phyloP scores from a whole-genome alignment of 2,329 filamentous ascomycete species.

The Alternaria brassicae region DNA sequence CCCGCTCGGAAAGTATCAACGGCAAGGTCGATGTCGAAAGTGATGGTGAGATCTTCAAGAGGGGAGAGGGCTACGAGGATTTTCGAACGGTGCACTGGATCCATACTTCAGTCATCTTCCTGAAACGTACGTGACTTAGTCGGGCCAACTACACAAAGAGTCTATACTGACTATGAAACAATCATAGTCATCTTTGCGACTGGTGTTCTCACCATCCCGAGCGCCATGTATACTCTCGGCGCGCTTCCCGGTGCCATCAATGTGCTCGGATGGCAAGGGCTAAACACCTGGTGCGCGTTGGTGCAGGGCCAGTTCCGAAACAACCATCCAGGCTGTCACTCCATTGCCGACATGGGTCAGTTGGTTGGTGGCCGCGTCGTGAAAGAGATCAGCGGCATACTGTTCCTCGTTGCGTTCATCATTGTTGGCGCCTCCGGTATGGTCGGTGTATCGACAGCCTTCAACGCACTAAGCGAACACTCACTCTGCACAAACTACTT shows the following conservation, averaged over 20 bases:
- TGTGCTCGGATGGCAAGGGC: slow-evolving; percentile 56
- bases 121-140: slow-evolving; percentile 50
- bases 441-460: slow-evolving; percentile 64
- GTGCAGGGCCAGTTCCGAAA: slow-evolving; percentile 62
- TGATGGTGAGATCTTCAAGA: slow-evolving; percentile 60
- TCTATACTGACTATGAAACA: background rate
- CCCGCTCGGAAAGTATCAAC: slow-evolving; percentile 28
- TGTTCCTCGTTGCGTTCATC: slow-evolving; percentile 66
- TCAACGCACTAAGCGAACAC: slow-evolving; percentile 68
- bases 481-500: slow-evolving; percentile 67
- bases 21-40: slow-evolving; percentile 38
- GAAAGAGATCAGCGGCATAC: slow-evolving; percentile 59
- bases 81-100: slow-evolving; percentile 64
- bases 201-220: slow-evolving; percentile 59
- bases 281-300: slow-evolving; percentile 60
- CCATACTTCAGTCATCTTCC: slow-evolving; percentile 60
- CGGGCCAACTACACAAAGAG: background rate
- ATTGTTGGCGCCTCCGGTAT: slow-evolving; percentile 66
- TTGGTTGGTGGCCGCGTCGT: slow-evolving; percentile 61
- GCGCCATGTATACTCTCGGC: slow-evolving; percentile 57
- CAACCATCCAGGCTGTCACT: slow-evolving; percentile 60
- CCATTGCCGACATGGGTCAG: slow-evolving; percentile 65
- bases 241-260: slow-evolving; percentile 58
- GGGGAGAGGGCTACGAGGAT: slow-evolving; percentile 56
- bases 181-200: slow-evolving; percentile 56